Evolutionary conservation across 2,329 filamentous ascomycete species (phyloP).

Genomic region (Paraphoma sp.): DNA sequence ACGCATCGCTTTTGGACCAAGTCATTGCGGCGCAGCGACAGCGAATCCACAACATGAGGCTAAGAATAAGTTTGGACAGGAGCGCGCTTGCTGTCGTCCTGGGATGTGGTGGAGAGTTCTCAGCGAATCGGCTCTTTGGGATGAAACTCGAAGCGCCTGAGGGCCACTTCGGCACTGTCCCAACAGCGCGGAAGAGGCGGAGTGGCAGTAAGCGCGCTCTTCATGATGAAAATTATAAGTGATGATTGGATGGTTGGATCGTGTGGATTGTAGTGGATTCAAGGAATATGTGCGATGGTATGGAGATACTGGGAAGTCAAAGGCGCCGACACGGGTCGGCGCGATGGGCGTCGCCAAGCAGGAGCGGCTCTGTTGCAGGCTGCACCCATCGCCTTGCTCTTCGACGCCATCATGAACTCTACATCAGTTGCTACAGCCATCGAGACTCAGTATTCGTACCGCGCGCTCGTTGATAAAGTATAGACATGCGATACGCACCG

Average conservation of each 20-base stretch:
- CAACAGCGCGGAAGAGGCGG: neutral
- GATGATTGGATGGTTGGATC: neutral
- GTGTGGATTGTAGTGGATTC: neutral
- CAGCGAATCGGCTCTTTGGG: conserved; percentile 29
- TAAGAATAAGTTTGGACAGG: conserved; percentile 13
- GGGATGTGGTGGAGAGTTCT: conserved; percentile 6
- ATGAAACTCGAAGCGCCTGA: conserved; percentile 35
- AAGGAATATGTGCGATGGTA: neutral
- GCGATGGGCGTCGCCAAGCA: neutral
- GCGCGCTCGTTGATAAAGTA: too few relatives aligned
- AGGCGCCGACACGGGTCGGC: neutral
- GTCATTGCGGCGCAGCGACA: conserved; percentile 31
- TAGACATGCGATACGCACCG: too few relatives aligned
- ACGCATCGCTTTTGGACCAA: conserved; percentile 29
- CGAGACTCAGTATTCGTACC: neutral
- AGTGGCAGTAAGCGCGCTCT: conserved; percentile 1
- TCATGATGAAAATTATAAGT: neutral
- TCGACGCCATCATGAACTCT: too few relatives aligned
- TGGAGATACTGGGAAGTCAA: neutral
- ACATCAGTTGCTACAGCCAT: neutral
- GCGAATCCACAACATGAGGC: conserved; percentile 21
- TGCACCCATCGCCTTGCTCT: too few relatives aligned
- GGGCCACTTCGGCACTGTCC: conserved; percentile 5
- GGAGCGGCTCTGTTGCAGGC: neutral
- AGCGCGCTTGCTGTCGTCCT: conserved; percentile 29